These are phyloP conservation scores for Lachancea meyersii DNA, from an alignment of 805 yeast genomes.

Conservation along the genomic window DNA sequence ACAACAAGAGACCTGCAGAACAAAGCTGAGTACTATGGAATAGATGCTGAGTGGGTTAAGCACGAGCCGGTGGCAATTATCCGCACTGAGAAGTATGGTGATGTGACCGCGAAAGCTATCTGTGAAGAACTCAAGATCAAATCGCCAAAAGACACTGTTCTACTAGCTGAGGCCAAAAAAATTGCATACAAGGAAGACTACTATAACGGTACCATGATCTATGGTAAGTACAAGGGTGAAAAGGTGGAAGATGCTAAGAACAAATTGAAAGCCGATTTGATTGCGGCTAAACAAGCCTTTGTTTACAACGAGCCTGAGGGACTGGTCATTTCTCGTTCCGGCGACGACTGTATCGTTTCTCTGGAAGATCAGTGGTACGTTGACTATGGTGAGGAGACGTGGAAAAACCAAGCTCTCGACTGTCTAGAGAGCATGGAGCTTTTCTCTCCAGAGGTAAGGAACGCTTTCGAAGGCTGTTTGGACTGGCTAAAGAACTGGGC, in stretches of 20 bases:
- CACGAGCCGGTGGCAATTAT: constrained; percentile 69
- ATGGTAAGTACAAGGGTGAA: constrained; percentile 81
- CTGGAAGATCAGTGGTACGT: constrained; percentile 98
- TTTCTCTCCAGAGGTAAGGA: constrained; percentile 73
- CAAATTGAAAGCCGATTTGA: constrained; percentile 74
- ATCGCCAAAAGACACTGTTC: constrained; percentile 86
- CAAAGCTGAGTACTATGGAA: constrained; percentile 86
- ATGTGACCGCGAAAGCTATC: constrained; percentile 74
- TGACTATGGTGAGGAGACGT: constrained; percentile 90
- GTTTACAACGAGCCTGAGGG: constrained; percentile 93
- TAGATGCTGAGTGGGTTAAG: constrained; percentile 80
- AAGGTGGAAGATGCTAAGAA: constrained; percentile 89
- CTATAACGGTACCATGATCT: constrained; percentile 77
- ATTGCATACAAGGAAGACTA: constrained; percentile 93
- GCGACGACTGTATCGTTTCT: constrained; percentile 94
- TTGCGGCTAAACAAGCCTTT: constrained; percentile 74
- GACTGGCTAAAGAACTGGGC: constrained; percentile 99
- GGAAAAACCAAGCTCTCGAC: constrained; percentile 79
- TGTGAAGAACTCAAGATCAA: constrained; percentile 85
- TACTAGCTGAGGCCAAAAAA: constrained; percentile 89
- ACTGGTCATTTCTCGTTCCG: constrained; percentile 85
- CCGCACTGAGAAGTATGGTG: constrained; percentile 80
- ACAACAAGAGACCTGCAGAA: constrained; percentile 77
- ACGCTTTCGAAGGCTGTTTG: constrained; percentile 89
- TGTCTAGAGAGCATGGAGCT: constrained; percentile 72